Evolutionary conservation across 768 basidiomycete genomes (phyloP).

Genomic region (Mycena indigotica): DNA sequence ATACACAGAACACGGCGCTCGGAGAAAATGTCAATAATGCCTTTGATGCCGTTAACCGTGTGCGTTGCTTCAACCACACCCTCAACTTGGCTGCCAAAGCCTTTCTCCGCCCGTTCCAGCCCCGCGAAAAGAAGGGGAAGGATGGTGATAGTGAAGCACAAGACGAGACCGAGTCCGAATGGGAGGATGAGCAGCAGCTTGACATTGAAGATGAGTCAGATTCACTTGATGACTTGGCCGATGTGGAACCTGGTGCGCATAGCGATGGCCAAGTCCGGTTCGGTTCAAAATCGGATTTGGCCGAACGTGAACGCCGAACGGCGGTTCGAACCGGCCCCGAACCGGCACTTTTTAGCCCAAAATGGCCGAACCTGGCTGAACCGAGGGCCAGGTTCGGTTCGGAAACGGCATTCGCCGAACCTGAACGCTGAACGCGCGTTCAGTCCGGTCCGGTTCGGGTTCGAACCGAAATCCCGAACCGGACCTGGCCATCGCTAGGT

Average conservation of each 20-base stretch:
- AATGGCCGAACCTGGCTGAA: no score
- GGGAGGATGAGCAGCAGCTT: not conserved
- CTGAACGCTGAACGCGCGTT: no score
- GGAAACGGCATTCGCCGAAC: no score
- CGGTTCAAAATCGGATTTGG: not conserved
- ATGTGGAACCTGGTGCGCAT: no score
- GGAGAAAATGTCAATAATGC: not conserved
- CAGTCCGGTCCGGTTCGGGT: no score
- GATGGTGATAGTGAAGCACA: not conserved
- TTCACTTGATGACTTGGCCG: slow-evolving; percentile 22
- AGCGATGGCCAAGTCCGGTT: slow-evolving; percentile 22
- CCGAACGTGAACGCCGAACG: not conserved
- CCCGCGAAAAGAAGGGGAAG: not conserved
- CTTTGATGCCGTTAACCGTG: slow-evolving; percentile 1
- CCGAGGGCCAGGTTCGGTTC: no score
- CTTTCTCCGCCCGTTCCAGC: not conserved
- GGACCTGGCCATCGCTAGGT: no score
- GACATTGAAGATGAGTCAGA: not conserved
- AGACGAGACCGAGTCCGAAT: not conserved
- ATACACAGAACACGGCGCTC: slow-evolving; percentile 5
- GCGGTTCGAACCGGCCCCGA: no score
- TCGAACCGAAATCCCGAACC: no score
- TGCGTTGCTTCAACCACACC: slow-evolving; percentile 16
- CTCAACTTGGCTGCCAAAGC: slow-evolving; percentile 8
- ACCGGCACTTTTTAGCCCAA: no score